Evolutionary conservation across 176 grass and related monocot species (phyloP).

Genomic region (Bothriochloa decipiens): DNA sequence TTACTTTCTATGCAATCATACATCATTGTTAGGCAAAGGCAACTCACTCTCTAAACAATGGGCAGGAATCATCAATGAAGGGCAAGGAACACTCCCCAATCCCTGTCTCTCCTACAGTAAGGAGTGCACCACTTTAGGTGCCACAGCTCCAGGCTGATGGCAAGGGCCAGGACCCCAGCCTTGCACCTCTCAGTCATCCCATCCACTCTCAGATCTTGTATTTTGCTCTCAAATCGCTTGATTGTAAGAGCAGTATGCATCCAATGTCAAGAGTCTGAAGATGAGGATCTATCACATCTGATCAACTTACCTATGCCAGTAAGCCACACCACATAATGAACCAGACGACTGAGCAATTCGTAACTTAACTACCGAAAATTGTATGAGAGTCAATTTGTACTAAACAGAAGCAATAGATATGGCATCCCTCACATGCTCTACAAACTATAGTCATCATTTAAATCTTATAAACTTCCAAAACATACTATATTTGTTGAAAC

Average conservation of each 20-base stretch:
- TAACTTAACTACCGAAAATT: conserved; percentile 17
- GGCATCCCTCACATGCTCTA: conserved; percentile 25
- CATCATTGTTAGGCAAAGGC: background rate
- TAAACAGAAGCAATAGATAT: conserved; percentile 23
- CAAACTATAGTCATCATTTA: background rate
- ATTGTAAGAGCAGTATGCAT: conserved; percentile 12
- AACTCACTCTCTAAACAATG: background rate
- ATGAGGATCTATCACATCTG: conserved; percentile 11
- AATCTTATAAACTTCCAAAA: conserved; percentile 11
- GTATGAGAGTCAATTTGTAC: background rate
- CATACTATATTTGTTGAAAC: background rate
- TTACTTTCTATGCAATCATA: conserved; percentile 2
- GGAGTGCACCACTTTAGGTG: background rate
- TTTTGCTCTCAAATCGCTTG: conserved; percentile 4
- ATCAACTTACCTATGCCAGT: background rate
- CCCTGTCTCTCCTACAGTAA: background rate
- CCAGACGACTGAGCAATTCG: background rate
- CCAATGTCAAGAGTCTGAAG: background rate
- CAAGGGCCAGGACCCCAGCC: background rate
- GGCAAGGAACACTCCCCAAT: background rate
- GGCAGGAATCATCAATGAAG: background rate
- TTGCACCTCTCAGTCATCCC: background rate
- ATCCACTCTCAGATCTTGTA: background rate
- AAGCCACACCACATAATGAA: background rate
- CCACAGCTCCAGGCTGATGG: background rate